Evolutionary conservation across 768 basidiomycete genomes (phyloP).

Genomic region (Suillus occidentalis): DNA sequence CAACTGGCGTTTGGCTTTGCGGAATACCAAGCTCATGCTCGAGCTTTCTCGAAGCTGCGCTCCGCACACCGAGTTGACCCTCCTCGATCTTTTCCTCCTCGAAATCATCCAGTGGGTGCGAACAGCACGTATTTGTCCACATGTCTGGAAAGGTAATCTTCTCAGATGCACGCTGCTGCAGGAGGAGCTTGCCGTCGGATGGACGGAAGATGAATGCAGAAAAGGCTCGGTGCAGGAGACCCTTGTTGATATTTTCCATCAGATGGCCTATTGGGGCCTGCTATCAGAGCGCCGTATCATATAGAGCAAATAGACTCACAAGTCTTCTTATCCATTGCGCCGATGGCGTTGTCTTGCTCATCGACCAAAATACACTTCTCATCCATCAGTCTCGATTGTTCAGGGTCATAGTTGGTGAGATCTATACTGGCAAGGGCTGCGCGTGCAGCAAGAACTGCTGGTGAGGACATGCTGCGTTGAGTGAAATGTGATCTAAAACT

Average conservation of each 20-base stretch:
- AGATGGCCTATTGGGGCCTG: constrained; percentile 69
- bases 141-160: constrained; percentile 99
- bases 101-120: constrained; percentile 93
- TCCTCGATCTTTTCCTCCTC: constrained; percentile 76
- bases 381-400: constrained; percentile 94
- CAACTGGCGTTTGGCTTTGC: constrained; percentile 67
- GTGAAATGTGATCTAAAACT: constrained; percentile 1
- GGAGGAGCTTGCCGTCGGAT: constrained; percentile 85
- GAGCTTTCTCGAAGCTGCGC: constrained; percentile 93
- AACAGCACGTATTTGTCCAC: constrained; percentile 99
- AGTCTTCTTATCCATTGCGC: constrained; percentile 93
- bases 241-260: constrained; percentile 95
- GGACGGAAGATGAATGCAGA: constrained; percentile 97
- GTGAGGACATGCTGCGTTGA: constrained; percentile 50
- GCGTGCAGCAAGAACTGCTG: constrained; percentile 60
- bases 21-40: constrained; percentile 97
- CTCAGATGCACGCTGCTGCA: constrained; percentile 95
- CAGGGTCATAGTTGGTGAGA: constrained; percentile 82
- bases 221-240: constrained; percentile 95
- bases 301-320: constrained; percentile 52
- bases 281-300: not conserved
- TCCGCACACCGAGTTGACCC: constrained; percentile 78
- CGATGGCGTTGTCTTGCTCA: constrained; percentile 80
- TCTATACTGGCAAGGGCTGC: constrained; percentile 73
- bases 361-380: constrained; percentile 93